Percentiles rank a stretch among this genome's conserved stretches.
Conservation (phyloP, 768 basidiomycete species). For the Lactarius hatsudake region DNA sequence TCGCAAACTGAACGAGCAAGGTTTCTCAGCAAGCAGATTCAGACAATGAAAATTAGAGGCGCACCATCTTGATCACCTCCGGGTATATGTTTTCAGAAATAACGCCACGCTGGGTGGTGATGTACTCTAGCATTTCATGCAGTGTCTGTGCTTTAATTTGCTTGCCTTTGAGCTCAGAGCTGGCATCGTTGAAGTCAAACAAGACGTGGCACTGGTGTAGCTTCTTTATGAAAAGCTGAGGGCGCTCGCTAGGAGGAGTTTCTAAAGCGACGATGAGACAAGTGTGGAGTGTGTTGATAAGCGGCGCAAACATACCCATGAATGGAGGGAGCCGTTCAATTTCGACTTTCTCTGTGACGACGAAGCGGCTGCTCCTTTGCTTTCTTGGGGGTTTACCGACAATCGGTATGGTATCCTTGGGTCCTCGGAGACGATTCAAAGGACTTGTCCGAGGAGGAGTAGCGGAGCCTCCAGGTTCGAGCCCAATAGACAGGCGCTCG, state of each 20-base stretch:
- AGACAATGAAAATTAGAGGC: constrained; percentile 33
- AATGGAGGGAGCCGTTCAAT: constrained; percentile 93
- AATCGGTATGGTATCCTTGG: constrained; percentile 96
- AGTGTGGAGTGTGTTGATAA: constrained; percentile 16
- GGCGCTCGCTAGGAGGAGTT: constrained; percentile 82
- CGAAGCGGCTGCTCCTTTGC: constrained; percentile 94
- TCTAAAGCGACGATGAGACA: constrained; percentile 49
- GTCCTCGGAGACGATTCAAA: constrained; percentile 73
- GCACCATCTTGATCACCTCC: constrained; percentile 96
- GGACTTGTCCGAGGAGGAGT: constrained; percentile 67
- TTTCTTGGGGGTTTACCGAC: constrained; percentile 96
- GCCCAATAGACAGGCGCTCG: constrained; percentile 46
- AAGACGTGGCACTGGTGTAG: constrained; percentile 94
- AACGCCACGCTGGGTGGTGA: constrained; percentile 93
- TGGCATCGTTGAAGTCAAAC: constrained; percentile 99
- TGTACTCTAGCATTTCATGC: constrained; percentile 98
- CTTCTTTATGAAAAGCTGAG: constrained; percentile 90
- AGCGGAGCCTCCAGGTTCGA: constrained; percentile 44
- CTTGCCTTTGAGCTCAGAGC: constrained; percentile 92
- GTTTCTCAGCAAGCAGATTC: constrained; percentile 11
- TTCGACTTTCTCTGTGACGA: constrained; percentile 94
- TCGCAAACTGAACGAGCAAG: constrained; percentile 68
- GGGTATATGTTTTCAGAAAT: constrained; percentile 98
- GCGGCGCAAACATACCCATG: constrained; percentile 53
- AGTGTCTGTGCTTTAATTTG: constrained; percentile 98